phyloP scores from a whole-genome alignment of 1,284 basidiomycete genomes.

The Malassezia obtusa region DNA sequence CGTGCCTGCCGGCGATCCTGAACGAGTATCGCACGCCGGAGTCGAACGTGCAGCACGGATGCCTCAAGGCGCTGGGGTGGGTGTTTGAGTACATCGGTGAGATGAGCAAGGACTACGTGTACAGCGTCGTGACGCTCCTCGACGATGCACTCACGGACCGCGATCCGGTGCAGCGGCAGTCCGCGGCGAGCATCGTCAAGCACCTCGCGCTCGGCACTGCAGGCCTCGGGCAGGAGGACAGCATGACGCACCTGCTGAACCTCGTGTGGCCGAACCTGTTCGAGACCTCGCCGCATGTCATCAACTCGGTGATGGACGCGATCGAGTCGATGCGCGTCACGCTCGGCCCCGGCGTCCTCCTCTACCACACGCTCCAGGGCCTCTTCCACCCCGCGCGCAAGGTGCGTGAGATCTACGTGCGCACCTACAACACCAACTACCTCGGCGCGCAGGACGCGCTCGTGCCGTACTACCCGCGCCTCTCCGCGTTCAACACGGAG shows the following conservation, averaged over 20 bases:
- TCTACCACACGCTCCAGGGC: constrained; percentile 60
- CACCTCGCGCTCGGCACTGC: constrained; percentile 94
- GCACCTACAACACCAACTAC: constrained; percentile 62
- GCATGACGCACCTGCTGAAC: constrained; percentile 93
- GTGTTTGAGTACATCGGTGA: constrained; percentile 99
- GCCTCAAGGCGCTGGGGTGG: constrained; percentile 94
- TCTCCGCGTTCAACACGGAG: constrained; percentile 37
- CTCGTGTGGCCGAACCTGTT: constrained; percentile 99
- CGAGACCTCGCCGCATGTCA: constrained; percentile 95
- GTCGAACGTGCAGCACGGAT: constrained; percentile 97
- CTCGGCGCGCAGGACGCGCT: constrained; percentile 78
- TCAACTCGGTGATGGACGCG: constrained; percentile 64
- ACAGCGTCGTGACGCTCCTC: constrained; percentile 91
- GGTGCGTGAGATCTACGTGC: constrained; percentile 79
- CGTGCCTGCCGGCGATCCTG: constrained; percentile 94
- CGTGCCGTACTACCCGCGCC: constrained; percentile 78
- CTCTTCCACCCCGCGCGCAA: constrained; percentile 67
- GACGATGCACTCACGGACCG: constrained; percentile 97
- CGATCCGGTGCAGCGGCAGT: constrained; percentile 95
- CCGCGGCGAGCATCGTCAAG: constrained; percentile 97
- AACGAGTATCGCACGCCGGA: constrained; percentile 95
- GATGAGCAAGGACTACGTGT: constrained; percentile 94
- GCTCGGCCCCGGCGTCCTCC: constrained; percentile 79
- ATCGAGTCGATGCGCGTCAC: constrained; percentile 94
- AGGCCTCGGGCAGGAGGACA: constrained; percentile 93